Evolutionary conservation across 139 green algal genomes (phyloP), one percentile per base, ranked within the genome.

Genomic region (Marvania coccoides): DNA sequence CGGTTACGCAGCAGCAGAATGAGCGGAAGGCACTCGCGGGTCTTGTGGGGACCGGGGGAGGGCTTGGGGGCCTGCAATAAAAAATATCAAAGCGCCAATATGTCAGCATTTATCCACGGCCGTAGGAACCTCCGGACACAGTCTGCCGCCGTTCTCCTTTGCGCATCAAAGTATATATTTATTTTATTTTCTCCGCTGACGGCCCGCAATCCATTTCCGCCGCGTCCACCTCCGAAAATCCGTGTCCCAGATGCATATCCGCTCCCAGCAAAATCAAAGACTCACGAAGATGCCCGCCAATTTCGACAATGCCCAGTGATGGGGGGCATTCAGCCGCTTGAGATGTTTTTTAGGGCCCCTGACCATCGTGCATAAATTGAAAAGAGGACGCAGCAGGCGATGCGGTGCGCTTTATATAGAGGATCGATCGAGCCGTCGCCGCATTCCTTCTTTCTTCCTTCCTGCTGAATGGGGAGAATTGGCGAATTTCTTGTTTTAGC

Each of bases 241-340:
- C 7, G 10, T 56, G 7, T 9, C 28, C 10, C 8, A 2, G 10
- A 26, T 42, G 26, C 47, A 56, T 8, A 56, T 56, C 47, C 47
- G 26, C 23, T 10, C 57, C 61, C 60, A 51, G 53, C 14, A 69
- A 26, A 35, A 72, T 36, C 65, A 51, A 54, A 51, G 19, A 90
- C 86, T 87, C 76, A 96, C 94, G 72, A 98, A 99, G 67, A 98
- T 91, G 71, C 95, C 95, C 47, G 90, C 92, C 40, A 99, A 90
- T 83, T 99, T 99, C 83, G 98, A 91, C 53, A 99, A 85, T 92
- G 98, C 97, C 95, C 95, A 99, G 74, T 98, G 93, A 61, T 84
- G 91, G 34, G 95, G 95, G 51, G 91, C 93, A 66, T 66, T 66
- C 36, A 77, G 75, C 56, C 94, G 73, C 91, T 99, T 99, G 62